Evolutionary conservation across 768 basidiomycete species (phyloP).

Genomic region (Lentinula boryana): DNA sequence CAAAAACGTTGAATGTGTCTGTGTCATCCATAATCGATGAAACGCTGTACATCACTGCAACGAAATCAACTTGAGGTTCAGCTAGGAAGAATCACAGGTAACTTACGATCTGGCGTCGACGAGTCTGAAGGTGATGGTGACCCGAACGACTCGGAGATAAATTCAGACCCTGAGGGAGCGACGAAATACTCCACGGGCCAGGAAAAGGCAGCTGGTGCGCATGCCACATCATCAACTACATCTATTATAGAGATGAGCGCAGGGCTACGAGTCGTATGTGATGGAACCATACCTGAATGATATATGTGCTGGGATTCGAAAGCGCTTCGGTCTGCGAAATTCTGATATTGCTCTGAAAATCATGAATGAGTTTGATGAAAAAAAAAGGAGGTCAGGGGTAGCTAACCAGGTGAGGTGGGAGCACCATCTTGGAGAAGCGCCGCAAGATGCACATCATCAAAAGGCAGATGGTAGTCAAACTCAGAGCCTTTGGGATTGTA

Average conservation of each 20-base stretch:
- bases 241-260: neutral
- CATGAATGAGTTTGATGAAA: neutral
- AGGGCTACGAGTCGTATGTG: neutral
- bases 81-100: neutral
- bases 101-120: slow-evolving; percentile 1
- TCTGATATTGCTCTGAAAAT: neutral
- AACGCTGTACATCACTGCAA: neutral
- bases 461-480: neutral
- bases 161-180: neutral
- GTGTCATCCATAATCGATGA: neutral
- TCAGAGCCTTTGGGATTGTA: neutral
- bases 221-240: neutral
- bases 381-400: neutral
- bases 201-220: neutral
- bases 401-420: neutral
- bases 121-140: neutral
- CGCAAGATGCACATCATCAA: neutral
- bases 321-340: neutral
- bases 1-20: slow-evolving; percentile 3
- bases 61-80: neutral
- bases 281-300: neutral
- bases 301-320: neutral
- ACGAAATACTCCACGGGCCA: slow-evolving; percentile 3
- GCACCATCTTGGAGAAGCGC: neutral
- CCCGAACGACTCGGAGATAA: neutral